Conservation (phyloP, 192 early-diverging fungal genomes). For the Umbelopsis sp. region DNA sequence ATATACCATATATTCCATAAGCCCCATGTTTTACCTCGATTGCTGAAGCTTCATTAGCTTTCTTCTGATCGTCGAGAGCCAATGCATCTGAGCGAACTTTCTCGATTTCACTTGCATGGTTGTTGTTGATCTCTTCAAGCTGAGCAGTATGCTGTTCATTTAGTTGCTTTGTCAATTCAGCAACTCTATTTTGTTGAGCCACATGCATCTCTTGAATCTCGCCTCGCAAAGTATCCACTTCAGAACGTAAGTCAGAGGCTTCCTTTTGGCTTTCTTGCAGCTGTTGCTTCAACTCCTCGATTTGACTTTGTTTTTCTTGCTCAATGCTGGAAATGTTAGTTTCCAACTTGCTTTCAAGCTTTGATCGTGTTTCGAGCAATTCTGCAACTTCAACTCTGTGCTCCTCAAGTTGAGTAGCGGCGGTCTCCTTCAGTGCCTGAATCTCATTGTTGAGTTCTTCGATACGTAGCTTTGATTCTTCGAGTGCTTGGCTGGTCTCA, state of each 20-base stretch:
- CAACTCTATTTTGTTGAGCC: slow-evolving; percentile 1
- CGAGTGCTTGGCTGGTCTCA: neutral
- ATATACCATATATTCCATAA: neutral
- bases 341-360: neutral
- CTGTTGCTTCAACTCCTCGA: neutral
- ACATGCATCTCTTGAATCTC: slow-evolving; percentile 1
- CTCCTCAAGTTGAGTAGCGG: neutral
- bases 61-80: neutral
- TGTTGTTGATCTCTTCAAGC: slow-evolving; percentile 3
- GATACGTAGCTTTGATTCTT: neutral
- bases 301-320: neutral
- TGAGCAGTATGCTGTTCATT: neutral
- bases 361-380: neutral
- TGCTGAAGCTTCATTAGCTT: neutral
- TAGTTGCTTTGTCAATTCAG: slow-evolving; percentile 4
- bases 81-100: neutral
- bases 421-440: neutral
- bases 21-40: neutral
- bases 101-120: slow-evolving; percentile 1
- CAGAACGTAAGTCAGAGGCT: neutral
- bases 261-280: neutral
- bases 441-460: slow-evolving; percentile 1
- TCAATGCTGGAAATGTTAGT: neutral
- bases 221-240: slow-evolving; percentile 4
- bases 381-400: neutral